Evolutionary conservation across 352 stramenopile genomes (phyloP).

Genomic region (Phytophthora lateralis): DNA sequence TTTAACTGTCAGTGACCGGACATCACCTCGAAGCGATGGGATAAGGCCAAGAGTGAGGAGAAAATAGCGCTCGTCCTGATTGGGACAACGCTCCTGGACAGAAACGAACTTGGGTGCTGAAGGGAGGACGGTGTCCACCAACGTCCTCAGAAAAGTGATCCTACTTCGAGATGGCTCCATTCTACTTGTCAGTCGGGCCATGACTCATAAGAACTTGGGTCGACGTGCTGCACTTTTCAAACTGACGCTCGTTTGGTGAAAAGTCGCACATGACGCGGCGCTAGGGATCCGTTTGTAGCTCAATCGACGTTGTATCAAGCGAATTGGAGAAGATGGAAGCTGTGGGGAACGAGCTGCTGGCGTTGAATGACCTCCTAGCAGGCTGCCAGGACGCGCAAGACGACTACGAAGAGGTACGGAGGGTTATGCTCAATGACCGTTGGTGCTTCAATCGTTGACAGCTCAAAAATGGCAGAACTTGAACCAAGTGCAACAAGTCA

Average conservation of each 20-base stretch:
- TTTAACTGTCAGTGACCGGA: slow-evolving; percentile 6
- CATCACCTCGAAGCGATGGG: slow-evolving; percentile 13
- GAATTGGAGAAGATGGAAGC: slow-evolving; percentile 32
- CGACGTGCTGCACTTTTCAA: background rate
- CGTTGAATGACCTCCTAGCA: slow-evolving; percentile 40
- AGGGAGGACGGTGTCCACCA: slow-evolving; percentile 5
- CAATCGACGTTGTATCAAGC: slow-evolving; percentile 5
- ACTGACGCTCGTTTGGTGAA: slow-evolving; percentile 11
- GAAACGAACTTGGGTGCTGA: slow-evolving; percentile 17
- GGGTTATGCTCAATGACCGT: too few relatives aligned
- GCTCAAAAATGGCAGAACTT: background rate
- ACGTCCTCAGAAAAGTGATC: slow-evolving; percentile 5
- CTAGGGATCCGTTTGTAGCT: slow-evolving; percentile 11
- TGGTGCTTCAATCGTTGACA: background rate
- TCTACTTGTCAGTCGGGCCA: background rate
- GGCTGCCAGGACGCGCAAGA: slow-evolving; percentile 28
- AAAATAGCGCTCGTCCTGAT: slow-evolving; percentile 32
- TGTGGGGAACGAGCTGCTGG: slow-evolving; percentile 36
- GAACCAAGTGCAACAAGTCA: slow-evolving; percentile 28
- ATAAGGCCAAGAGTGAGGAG: slow-evolving; percentile 18
- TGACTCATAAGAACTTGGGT: background rate
- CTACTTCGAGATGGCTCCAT: background rate
- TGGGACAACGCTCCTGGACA: slow-evolving; percentile 11
- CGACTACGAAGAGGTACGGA: slow-evolving; percentile 32
- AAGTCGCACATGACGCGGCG: slow-evolving; percentile 26